phyloP scores from a whole-genome alignment of 2,329 filamentous ascomycete genomes.

The Paecilomyces dactylethromorphus region DNA sequence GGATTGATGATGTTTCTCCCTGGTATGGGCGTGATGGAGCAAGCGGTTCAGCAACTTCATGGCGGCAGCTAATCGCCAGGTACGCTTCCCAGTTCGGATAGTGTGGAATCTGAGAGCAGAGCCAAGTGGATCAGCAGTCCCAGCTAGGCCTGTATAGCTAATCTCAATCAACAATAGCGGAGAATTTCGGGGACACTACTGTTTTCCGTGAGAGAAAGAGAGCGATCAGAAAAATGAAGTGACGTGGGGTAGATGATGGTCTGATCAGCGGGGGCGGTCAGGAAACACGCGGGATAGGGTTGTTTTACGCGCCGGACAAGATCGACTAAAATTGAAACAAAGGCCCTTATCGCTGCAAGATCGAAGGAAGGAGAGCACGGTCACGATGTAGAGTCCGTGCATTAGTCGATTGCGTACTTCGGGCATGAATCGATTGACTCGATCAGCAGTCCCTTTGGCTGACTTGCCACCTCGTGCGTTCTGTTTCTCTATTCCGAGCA shows the following conservation, averaged over 20 bases:
- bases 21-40: conserved; percentile 10
- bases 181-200: not conserved
- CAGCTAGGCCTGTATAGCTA: not conserved
- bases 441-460: not conserved
- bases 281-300: not conserved
- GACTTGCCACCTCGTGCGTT: too few species aligned
- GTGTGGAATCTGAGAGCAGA: not conserved
- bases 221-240: not conserved
- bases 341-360: not conserved
- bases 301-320: not conserved
- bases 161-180: not conserved
- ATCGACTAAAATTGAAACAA: not conserved
- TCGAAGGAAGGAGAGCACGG: not conserved
- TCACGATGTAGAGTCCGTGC: not conserved
- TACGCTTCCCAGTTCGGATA: not conserved
- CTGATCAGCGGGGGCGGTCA: not conserved
- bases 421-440: not conserved
- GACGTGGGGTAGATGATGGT: not conserved
- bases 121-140: not conserved
- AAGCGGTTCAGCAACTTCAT: conserved; percentile 13
- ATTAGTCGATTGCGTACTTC: not conserved
- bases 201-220: not conserved
- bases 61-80: not conserved
- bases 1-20: conserved; percentile 7
- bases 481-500: too few species aligned